phyloP scores from a whole-genome alignment of 768 basidiomycete genomes.

The Melanogaster broomeanus region DNA sequence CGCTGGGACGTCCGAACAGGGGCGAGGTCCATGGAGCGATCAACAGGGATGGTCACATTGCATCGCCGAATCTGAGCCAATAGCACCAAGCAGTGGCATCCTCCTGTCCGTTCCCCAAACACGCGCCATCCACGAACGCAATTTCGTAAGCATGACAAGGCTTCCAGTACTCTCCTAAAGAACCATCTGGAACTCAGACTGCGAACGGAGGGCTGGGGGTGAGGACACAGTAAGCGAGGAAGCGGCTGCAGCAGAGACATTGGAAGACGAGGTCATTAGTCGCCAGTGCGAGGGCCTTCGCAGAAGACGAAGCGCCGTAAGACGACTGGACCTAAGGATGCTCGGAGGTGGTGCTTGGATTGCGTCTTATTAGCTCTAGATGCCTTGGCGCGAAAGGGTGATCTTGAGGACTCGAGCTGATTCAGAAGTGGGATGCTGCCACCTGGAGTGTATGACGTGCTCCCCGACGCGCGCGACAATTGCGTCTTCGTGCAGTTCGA shows the following conservation, averaged over 20 bases:
- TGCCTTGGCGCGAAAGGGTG: too few species aligned
- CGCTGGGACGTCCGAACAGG: conserved; percentile 32
- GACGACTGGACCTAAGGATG: conserved; percentile 16
- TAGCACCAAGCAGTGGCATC: conserved; percentile 27
- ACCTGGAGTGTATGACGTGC: too few species aligned
- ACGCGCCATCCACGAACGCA: conserved; percentile 38
- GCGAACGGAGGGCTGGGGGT: too few species aligned
- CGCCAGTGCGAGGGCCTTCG: neutral
- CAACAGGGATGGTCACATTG: conserved; percentile 28
- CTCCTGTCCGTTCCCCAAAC: conserved; percentile 26
- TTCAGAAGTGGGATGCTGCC: too few species aligned
- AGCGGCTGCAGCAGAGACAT: conserved; percentile 12
- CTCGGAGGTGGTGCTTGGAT: conserved; percentile 10
- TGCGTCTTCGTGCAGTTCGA: too few species aligned
- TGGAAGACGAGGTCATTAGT: conserved; percentile 9
- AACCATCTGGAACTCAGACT: neutral
- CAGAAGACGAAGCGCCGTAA: conserved; percentile 16
- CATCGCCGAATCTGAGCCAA: conserved; percentile 17
- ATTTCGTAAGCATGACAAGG: conserved; percentile 29
- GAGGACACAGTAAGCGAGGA: conserved; percentile 11
- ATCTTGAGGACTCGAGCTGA: too few species aligned
- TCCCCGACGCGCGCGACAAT: too few species aligned
- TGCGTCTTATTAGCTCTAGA: too few species aligned
- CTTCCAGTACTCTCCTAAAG: neutral
- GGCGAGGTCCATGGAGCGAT: conserved; percentile 20